Evolutionary conservation across 2,329 filamentous ascomycete species (phyloP).

Genomic region (Pseudonectria foliicola): DNA sequence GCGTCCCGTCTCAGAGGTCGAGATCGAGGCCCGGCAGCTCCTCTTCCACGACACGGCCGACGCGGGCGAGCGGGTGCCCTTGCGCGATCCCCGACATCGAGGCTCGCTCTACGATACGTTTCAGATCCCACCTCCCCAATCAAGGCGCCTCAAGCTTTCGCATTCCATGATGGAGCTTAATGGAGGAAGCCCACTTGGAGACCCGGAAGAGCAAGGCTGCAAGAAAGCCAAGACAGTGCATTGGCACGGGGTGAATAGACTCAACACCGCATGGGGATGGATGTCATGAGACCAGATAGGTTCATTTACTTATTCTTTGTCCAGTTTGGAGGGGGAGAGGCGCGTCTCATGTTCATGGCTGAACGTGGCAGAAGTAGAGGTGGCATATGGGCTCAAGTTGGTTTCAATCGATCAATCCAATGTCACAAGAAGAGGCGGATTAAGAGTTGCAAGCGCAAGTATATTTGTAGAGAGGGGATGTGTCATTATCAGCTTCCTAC

Average conservation of each 20-base stretch:
- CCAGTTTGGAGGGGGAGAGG: no score
- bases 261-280: slow-evolving; percentile 23
- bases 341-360: no score
- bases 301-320: background rate
- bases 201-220: slow-evolving; percentile 4
- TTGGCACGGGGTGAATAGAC: slow-evolving; percentile 22
- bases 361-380: no score
- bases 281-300: slow-evolving; percentile 15
- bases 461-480: slow-evolving; percentile 47
- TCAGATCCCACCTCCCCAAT: slow-evolving; percentile 14
- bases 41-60: slow-evolving; percentile 7
- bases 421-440: background rate
- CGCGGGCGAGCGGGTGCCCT: slow-evolving; percentile 12
- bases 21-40: slow-evolving; percentile 13
- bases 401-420: background rate
- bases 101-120: slow-evolving; percentile 20
- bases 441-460: background rate
- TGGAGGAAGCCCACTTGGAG: slow-evolving; percentile 12
- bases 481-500: slow-evolving; percentile 45
- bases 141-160: slow-evolving; percentile 13
- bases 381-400: no score
- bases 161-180: slow-evolving; percentile 21
- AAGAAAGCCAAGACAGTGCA: slow-evolving; percentile 19
- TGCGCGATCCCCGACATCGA: slow-evolving; percentile 9
- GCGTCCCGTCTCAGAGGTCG: slow-evolving; percentile 10